Evolutionary conservation across 805 yeast species (phyloP), one percentile per base, ranked within the genome.

Genomic region (Saturnispora silvae): DNA sequence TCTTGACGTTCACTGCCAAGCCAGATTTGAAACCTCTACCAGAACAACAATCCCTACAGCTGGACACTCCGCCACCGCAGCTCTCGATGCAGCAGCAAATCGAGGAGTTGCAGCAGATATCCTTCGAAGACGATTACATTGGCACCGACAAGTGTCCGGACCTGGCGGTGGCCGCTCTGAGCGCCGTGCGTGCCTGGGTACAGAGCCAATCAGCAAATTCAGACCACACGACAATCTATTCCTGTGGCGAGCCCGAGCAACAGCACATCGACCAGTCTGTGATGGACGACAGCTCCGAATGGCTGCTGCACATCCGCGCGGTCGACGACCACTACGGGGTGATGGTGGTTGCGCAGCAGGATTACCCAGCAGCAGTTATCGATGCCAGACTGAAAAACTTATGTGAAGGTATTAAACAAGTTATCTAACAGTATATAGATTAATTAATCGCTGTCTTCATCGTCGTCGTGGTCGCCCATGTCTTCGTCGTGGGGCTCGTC

Each of bases 301-400:
- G n/a, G n/a, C n/a, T n/a, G n/a, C 44, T 54, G 26, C 51, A 49
- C 22, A 36, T 47, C 22, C 48, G 45, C 40, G 39, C 37, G 23
- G 50, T 49, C 7, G 49, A 50, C 30, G 43, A 40, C 5, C 44
- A 46, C 4, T 51, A 49, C 33, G 32, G 54, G 13, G 33, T 58
- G 30, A 41, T 60, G 40, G 41, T 57, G 38, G 50, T 59, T 20
- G 49, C 57, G 27, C 52, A 47, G 14, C 16, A 34, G 5, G 33
- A 41, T 4, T 57, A 56, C 34, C 61, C 64, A 1, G 47, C 52
- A 37, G 53, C 51, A 16, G 38, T 59, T 22, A 57, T 59, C 13
- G 31, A 56, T 22, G 48, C 46, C 27, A 52, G 47, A 33, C 35
- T 59, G 24, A 51, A 44, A 5, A 36, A 35, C 10, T 30, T 48